phyloP scores from a whole-genome alignment of 805 yeast genomes.

The Saturnispora sekii region DNA sequence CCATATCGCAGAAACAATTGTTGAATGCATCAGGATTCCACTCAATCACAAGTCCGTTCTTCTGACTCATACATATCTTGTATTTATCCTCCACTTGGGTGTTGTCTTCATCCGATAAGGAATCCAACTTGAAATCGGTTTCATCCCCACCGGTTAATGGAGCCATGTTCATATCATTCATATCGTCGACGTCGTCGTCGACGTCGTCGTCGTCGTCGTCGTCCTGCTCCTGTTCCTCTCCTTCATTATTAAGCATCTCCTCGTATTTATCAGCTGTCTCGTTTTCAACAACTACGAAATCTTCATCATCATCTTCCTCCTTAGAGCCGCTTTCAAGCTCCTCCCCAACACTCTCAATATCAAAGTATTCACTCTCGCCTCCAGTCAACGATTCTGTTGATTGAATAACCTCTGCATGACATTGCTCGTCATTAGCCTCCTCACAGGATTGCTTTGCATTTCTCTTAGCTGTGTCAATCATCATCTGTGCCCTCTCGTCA shows the following conservation, averaged over 20 bases:
- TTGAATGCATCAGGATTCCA: slow-evolving; percentile 46
- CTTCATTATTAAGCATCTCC: not conserved
- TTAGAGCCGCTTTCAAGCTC: not conserved
- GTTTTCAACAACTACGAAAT: not conserved
- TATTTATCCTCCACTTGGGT: slow-evolving; percentile 3
- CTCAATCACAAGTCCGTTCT: slow-evolving; percentile 49
- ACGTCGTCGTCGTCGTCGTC: no score
- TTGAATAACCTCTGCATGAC: not conserved
- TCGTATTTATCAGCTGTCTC: not conserved
- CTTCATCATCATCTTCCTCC: not conserved
- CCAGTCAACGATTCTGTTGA: slow-evolving; percentile 1
- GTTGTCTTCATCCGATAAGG: slow-evolving; percentile 5
- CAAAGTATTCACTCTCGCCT: not conserved
- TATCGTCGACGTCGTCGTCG: not conserved
- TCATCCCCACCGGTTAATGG: not conserved
- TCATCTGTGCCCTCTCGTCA: not conserved
- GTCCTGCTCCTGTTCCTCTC: not conserved
- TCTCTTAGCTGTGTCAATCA: not conserved
- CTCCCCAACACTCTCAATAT: not conserved
- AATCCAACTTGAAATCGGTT: slow-evolving; percentile 3
- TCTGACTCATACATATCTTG: slow-evolving; percentile 20
- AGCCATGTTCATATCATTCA: not conserved
- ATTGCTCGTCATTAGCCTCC: not conserved
- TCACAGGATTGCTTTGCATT: not conserved
- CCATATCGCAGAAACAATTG: slow-evolving; percentile 42